Evolutionary conservation across 2,329 filamentous ascomycete genomes (phyloP), one percentile per base, ranked within the genome.

Genomic region (Apiospora sp.): DNA sequence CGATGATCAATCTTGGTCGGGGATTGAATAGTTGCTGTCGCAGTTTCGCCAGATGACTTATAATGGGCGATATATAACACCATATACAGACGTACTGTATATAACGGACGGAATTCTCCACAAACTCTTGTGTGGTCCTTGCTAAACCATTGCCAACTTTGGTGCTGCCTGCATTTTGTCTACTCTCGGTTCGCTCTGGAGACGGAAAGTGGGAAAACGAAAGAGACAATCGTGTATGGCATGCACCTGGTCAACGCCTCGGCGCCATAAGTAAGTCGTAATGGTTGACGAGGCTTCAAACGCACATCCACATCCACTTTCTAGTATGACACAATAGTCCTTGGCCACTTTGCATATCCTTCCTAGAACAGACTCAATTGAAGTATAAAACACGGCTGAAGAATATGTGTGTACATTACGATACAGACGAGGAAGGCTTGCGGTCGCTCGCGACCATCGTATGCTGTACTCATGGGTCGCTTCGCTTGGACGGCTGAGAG

Each of bases 211-310:
- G 14, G 16, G 27, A 37, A 12, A 13, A 64, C 13, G 34, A n/a
- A 19, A 34, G 19, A 64, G 22, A 22, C 4, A 10, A 51, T 41
- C 41, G 34, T n/a, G 22, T 34, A 64, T n/a, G n/a, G 34, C 34
- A 41, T 41, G 34, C 22, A 64, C 16, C 30, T 64, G 30, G 58
- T 41, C 30, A 41, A 37, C 58, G 22, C 58, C 34, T 22, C 8
- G 54, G 30, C 54, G 22, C 27, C 27, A 61, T 1, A 7, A 34
- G 54, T 41, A 41, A 41, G 37, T 22, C 54, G 54, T 37, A 34
- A 61, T 61, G 6, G 58, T 64, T 24, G 34, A 41, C 58, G 58
- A 58, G 27, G 54, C 54, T 58, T 58, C 24, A 58, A 13, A 64
- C 41, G 34, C 34, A 64, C 34, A 41, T 30, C 24, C 34, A 64